Percentiles rank a stretch among this genome's conserved stretches.
These are phyloP conservation scores for Ophiostoma himal-ulmi DNA, from an alignment of 2,329 filamentous ascomycete genomes.

Conservation along the genomic window DNA sequence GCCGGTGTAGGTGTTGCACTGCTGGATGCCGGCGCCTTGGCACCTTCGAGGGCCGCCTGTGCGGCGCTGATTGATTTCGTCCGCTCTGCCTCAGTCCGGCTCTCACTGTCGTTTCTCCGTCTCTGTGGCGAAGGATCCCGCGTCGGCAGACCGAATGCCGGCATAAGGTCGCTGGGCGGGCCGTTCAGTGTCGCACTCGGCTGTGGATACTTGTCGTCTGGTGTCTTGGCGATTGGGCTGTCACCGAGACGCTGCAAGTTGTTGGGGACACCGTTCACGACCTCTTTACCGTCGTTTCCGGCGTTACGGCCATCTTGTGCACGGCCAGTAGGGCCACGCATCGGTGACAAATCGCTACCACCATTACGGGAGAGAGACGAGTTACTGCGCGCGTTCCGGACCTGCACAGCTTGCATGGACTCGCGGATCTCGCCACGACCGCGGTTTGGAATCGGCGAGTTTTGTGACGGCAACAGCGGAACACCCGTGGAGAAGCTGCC, in stretches of 20 bases:
- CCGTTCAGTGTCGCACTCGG: conserved; percentile 56
- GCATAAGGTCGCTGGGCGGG: conserved; percentile 44
- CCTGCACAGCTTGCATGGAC: conserved; percentile 65
- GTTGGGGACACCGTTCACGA: neutral
- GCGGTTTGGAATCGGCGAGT: conserved; percentile 76
- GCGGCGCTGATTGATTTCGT: conserved; percentile 23
- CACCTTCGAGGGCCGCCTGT: conserved; percentile 19
- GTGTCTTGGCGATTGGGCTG: conserved; percentile 50
- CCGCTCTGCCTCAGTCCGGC: conserved; percentile 20
- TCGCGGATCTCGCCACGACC: conserved; percentile 73
- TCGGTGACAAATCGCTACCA: conserved; percentile 54
- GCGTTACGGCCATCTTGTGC: conserved; percentile 51
- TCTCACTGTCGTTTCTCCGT: conserved; percentile 11
- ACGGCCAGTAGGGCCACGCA: conserved; percentile 54
- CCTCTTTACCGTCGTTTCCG: conserved; percentile 23
- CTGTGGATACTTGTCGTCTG: conserved; percentile 57
- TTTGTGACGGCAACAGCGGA: conserved; percentile 78
- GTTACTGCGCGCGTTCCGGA: conserved; percentile 47
- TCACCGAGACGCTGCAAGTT: conserved; percentile 30
- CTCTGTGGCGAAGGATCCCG: conserved; percentile 27
- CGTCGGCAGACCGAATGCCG: conserved; percentile 33
- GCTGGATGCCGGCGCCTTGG: neutral
- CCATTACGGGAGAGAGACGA: conserved; percentile 37
- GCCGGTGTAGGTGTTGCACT: neutral
- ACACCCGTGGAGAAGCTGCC: conserved; percentile 68